Evolutionary conservation across 495 filamentous ascomycete genomes (phyloP).

Genomic region (Terfezia boudieri): DNA sequence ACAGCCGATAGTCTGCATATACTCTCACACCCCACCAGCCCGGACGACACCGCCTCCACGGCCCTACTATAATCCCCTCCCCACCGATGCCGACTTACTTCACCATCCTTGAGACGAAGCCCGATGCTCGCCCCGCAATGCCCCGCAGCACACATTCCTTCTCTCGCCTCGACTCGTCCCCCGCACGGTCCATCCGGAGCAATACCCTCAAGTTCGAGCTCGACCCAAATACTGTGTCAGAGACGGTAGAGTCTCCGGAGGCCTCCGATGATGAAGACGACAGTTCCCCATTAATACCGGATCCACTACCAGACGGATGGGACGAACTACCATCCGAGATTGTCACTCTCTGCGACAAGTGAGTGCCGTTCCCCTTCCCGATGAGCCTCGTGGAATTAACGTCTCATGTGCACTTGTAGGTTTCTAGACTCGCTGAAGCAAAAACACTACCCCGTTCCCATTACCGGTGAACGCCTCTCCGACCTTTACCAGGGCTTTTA

Average conservation of each 20-base stretch:
- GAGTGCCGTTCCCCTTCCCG: slow-evolving; percentile 6
- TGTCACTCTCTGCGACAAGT: slow-evolving; percentile 72
- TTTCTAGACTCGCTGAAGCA: slow-evolving; percentile 83
- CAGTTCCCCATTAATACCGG: slow-evolving; percentile 5
- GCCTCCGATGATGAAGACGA: slow-evolving; percentile 32
- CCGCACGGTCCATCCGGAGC: background rate
- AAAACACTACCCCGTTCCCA: slow-evolving; percentile 64
- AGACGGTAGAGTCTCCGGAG: slow-evolving; percentile 26
- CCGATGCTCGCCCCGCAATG: slow-evolving; percentile 8
- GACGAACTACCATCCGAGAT: slow-evolving; percentile 88
- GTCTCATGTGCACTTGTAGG: slow-evolving; percentile 22
- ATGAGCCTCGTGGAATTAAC: background rate
- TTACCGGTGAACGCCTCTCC: slow-evolving; percentile 63
- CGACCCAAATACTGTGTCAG: slow-evolving; percentile 20
- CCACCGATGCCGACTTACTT: background rate
- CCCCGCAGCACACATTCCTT: slow-evolving; percentile 19
- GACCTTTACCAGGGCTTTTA: slow-evolving; percentile 93
- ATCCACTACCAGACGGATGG: slow-evolving; percentile 27
- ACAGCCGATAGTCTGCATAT: too few species aligned
- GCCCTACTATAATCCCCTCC: too few species aligned
- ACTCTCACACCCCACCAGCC: too few species aligned
- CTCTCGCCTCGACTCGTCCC: slow-evolving; percentile 17
- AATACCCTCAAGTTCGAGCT: background rate
- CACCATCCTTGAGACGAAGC: background rate
- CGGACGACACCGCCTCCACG: too few species aligned